Conservation (phyloP, 2,329 filamentous ascomycete species). For the Parastagonospora avenae region DNA sequence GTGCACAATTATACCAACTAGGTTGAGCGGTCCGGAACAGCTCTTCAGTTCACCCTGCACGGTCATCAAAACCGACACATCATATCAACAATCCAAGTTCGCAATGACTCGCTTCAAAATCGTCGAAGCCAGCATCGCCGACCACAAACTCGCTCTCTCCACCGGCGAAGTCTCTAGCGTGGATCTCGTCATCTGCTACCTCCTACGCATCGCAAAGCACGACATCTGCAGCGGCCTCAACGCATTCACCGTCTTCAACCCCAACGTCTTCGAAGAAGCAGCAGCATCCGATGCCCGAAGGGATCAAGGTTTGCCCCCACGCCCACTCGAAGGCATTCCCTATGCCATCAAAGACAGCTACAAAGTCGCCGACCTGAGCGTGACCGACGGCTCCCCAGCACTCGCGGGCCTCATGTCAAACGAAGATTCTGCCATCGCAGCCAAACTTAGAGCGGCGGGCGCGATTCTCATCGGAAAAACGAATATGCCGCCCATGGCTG, state of each 20-base stretch:
- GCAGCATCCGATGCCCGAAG: constrained; percentile 54
- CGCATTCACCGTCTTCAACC: constrained; percentile 57
- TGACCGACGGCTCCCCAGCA: constrained; percentile 61
- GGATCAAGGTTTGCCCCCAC: constrained; percentile 40
- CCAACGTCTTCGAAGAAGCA: constrained; percentile 54
- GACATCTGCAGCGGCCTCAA: constrained; percentile 54
- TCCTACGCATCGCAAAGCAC: constrained; percentile 55
- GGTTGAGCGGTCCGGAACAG: not conserved
- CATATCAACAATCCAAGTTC: not conserved
- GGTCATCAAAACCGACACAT: not conserved
- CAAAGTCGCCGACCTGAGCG: constrained; percentile 59
- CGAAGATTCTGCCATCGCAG: constrained; percentile 59
- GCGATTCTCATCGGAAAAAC: constrained; percentile 61
- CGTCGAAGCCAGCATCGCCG: constrained; percentile 56
- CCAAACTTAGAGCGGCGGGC: constrained; percentile 55
- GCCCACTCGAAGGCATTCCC: constrained; percentile 61
- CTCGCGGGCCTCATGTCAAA: constrained; percentile 57
- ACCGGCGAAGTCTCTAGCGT: constrained; percentile 51
- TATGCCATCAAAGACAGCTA: constrained; percentile 65
- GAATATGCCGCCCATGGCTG: constrained; percentile 66
- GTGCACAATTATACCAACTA: no score
- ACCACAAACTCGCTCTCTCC: constrained; percentile 51
- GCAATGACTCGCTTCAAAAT: constrained; percentile 33
- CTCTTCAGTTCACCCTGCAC: not conserved
- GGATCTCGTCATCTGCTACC: constrained; percentile 53